Evolutionary conservation across 495 filamentous ascomycete genomes (phyloP), one percentile per base, ranked within the genome.

Genomic region (Aspergillus kassunensis): DNA sequence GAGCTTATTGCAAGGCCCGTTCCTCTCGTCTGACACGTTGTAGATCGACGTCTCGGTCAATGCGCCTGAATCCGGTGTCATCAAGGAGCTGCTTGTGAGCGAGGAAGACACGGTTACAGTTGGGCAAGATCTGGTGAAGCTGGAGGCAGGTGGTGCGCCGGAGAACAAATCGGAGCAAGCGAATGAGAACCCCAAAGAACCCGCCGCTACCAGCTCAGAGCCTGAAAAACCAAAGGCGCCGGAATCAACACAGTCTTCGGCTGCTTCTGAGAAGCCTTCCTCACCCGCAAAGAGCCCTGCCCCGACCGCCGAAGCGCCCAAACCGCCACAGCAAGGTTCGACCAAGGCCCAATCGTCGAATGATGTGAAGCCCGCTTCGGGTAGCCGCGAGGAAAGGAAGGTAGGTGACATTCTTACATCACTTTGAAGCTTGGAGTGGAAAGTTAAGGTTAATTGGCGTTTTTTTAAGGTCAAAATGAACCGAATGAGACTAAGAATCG

Each of bases 71-170:
- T 82, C 93, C 4, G 95, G 93, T 48, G 88, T 84, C 2, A 86
- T 97, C 68, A 95, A 90, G 66, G 90, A 98, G 68, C 82, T 96
- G 44, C 78, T 98, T 27, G 95, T 84, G 47, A 91, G 86, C 44
- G 93, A 97, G 67, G 93, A 97, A 62, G 93, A 97, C 58, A 97
- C 93, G 6, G 93, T 97, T 25, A 86, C 82, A 3, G 93, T 99
- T 49, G 93, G 95, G 30, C 95, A 97, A 69, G 90, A 95, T 48
- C 71, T 99, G 31, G 76, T 90, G 30, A 90, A 84, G 65, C 58
- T 98, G 35, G 93, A 97, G 70, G 71, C 82, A 15, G 91, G 91
- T 15, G 85, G 81, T 33, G 79, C 87, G 15, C 77, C 86, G 5
- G 74, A 83, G 46, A 67, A 77, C 46, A 74, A 80, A 57, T 76